Conservation (phyloP, 108 stramenopile genomes). For the Cyclotella baltica region DNA sequence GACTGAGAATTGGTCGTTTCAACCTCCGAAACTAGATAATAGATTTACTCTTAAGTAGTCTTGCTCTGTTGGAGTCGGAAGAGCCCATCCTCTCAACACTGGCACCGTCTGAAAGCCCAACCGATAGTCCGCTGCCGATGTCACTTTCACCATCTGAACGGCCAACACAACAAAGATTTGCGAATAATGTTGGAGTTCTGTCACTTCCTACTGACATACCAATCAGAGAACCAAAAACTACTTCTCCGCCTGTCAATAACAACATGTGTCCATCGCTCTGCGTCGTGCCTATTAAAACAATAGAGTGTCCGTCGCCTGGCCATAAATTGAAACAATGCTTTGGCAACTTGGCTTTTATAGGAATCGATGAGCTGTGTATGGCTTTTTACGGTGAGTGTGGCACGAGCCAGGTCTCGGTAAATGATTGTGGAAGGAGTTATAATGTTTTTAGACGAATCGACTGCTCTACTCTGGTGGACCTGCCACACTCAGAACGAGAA, state of each 20-base stretch:
- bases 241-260: too few relatives aligned
- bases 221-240: too few relatives aligned
- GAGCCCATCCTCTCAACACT: background rate
- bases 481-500: background rate
- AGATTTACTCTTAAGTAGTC: background rate
- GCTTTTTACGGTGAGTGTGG: conserved; percentile 18
- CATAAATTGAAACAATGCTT: conserved; percentile 4
- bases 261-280: conserved; percentile 1
- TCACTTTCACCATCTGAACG: background rate
- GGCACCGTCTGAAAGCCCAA: background rate
- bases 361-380: conserved; percentile 7
- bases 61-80: background rate
- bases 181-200: too few relatives aligned
- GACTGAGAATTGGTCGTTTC: background rate
- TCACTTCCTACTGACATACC: too few relatives aligned
- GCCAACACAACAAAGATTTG: too few relatives aligned
- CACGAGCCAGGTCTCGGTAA: conserved; percentile 8
- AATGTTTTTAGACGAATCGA: conserved; percentile 19
- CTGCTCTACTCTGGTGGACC: conserved; percentile 5
- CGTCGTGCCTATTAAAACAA: conserved; percentile 8
- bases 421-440: conserved; percentile 1
- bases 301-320: conserved; percentile 10
- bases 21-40: background rate
- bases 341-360: background rate
- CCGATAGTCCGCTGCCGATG: background rate